phyloP scores from a whole-genome alignment of 2,329 filamentous ascomycete species.

The Beauveria medogensis region DNA sequence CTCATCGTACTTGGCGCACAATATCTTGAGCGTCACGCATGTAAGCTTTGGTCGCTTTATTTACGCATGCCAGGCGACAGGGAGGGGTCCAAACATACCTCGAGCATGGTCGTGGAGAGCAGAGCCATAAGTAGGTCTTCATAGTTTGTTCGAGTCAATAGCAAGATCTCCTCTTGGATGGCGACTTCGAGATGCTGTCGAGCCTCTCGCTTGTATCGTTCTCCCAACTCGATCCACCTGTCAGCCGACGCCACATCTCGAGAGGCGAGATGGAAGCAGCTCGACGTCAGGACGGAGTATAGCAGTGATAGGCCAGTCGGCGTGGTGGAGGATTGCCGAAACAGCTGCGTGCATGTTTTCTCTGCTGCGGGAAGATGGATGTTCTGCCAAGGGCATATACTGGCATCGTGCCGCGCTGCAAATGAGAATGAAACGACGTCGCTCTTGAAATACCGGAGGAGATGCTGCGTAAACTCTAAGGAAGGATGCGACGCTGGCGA shows the following conservation, averaged over 20 bases:
- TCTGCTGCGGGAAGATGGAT: not conserved
- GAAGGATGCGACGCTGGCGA: not conserved
- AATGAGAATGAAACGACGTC: not conserved
- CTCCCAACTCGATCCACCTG: not conserved
- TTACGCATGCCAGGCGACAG: too few species aligned
- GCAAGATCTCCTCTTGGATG: not conserved
- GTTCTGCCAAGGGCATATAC: not conserved
- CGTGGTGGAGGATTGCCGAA: not conserved
- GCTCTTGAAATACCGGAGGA: not conserved
- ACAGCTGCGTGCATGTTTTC: not conserved
- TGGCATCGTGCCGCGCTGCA: not conserved
- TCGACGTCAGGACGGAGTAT: not conserved
- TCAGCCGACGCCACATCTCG: not conserved
- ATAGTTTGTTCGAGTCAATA: not conserved
- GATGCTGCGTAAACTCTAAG: not conserved
- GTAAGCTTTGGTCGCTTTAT: not conserved
- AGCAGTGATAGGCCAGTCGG: not conserved
- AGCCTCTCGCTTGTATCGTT: not conserved
- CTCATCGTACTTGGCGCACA: constrained; percentile 1
- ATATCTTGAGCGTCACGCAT: not conserved
- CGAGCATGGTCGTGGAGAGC: not conserved
- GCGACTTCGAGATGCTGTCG: not conserved
- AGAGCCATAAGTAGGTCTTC: constrained; percentile 1
- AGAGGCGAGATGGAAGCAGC: not conserved
- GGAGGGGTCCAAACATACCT: not conserved